Evolutionary conservation across 1,139 yeast genomes (phyloP).

Genomic region (Zygoascus hellenicus): DNA sequence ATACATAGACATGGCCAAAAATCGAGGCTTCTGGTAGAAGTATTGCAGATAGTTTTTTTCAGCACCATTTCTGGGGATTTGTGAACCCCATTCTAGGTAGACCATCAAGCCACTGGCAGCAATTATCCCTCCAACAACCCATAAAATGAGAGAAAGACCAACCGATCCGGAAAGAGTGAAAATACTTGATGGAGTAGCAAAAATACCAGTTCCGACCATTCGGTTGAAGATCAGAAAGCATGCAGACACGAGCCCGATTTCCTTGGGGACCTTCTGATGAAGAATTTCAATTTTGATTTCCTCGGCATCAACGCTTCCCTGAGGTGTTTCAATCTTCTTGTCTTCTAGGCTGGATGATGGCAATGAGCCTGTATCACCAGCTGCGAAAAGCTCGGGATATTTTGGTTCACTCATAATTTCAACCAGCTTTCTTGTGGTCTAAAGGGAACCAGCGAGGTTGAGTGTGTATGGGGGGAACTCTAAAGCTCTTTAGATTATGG

Average conservation of each 20-base stretch:
- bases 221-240: slow-evolving; percentile 67
- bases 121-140: slow-evolving; percentile 73
- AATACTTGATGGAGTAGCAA: slow-evolving; percentile 78
- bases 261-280: slow-evolving; percentile 2
- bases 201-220: slow-evolving; percentile 86
- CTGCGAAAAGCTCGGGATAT: too few species aligned
- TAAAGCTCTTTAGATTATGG: too few species aligned
- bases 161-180: slow-evolving; percentile 65
- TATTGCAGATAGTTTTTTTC: slow-evolving; percentile 79
- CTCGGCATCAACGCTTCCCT: background rate
- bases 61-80: slow-evolving; percentile 82
- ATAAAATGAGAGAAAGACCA: slow-evolving; percentile 63
- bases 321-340: too few species aligned
- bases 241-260: slow-evolving; percentile 63
- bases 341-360: too few species aligned
- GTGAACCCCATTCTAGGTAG: slow-evolving; percentile 80
- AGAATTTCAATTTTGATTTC: background rate
- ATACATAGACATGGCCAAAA: slow-evolving; percentile 67
- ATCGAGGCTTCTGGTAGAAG: slow-evolving; percentile 62
- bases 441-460: too few species aligned
- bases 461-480: too few species aligned
- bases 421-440: too few species aligned
- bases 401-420: too few species aligned
- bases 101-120: slow-evolving; percentile 71
- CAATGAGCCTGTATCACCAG: too few species aligned